Evolutionary conservation across 495 filamentous ascomycete genomes (phyloP), one percentile per base, ranked within the genome.

Genomic region (Neurospora intermedia): DNA sequence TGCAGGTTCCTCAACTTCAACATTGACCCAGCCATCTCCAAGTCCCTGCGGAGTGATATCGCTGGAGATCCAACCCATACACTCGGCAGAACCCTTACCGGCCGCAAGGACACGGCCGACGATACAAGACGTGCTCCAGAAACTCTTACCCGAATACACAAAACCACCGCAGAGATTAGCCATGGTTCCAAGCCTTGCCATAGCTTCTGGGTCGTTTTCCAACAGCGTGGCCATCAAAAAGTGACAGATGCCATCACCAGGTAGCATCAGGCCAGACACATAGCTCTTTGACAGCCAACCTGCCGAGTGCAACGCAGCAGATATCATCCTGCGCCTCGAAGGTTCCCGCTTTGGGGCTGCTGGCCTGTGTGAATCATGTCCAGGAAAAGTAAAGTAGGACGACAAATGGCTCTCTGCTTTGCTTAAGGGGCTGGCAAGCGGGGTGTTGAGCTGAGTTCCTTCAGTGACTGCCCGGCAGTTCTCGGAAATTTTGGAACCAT

Each of bases 281-380:
- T 91, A 96, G 41, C 89, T 91, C 73, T 91, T 89, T 20, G 91
- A 92, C 20, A 96, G 86, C 93, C 93, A 97, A n/a, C 93, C 93
- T 5, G 81, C 86, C 38, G 82, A 81, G 70, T 86, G 85, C 31
- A 87, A 78, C 1, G 85, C 81, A 6, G 86, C 83, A 23, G 82
- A 79, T 69, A 85, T 79, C 69, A 78, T 81, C 20, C 76, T 78
- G 27, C 81, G 80, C 73, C 81, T 76, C 7, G 80, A 78, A 18
- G 73, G 78, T 41, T 73, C 73, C 9, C 71, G 82, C 62, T 78
- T 79, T 41, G 77, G 69, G 16, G 72, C 73, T 40, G 78, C 76
- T 1, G 54, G 54, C 7, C 54, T 66, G 15, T 66, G 54, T 27
- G 35, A 15, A 66, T 66, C 54, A 66, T 66, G 54, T 35, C 23